Conservation (phyloP, 495 filamentous ascomycete genomes). For the Aspergillus heteromorphus region DNA sequence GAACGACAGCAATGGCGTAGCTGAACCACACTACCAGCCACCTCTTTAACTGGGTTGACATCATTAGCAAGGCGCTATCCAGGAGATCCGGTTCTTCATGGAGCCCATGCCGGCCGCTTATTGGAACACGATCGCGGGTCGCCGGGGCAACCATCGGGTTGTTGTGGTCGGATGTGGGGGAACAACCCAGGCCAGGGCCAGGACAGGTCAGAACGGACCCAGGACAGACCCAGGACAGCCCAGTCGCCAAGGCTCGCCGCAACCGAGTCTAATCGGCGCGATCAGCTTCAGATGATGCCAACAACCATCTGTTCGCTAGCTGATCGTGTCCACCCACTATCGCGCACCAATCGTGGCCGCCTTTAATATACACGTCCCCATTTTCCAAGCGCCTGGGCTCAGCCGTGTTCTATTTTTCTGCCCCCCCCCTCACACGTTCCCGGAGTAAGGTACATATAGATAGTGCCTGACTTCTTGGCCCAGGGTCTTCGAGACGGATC, state of each 20-base stretch:
- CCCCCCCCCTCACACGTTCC: not conserved
- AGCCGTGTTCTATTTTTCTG: not conserved
- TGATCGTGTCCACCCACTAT: not conserved
- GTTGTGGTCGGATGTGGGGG: constrained; percentile 4
- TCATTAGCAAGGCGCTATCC: not conserved
- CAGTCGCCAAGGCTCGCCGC: not conserved
- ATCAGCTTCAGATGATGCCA: not conserved
- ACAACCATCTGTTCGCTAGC: not conserved
- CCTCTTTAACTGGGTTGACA: constrained; percentile 1
- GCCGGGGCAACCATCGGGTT: constrained; percentile 4
- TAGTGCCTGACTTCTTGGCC: not conserved
- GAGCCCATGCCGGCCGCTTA: not conserved
- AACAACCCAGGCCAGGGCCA: too few relatives aligned
- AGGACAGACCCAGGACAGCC: too few relatives aligned
- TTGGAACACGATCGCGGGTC: not conserved
- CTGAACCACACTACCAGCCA: not conserved
- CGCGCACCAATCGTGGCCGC: not conserved
- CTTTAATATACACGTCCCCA: constrained; percentile 3
- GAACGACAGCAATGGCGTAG: not conserved
- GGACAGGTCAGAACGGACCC: too few relatives aligned
- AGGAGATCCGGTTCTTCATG: not conserved
- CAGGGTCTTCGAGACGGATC: not conserved
- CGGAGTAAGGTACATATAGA: not conserved
- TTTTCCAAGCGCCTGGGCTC: constrained; percentile 2
- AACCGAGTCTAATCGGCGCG: not conserved